Evolutionary conservation across 495 filamentous ascomycete genomes (phyloP).

Genomic region (Penicillium subrubescens): DNA sequence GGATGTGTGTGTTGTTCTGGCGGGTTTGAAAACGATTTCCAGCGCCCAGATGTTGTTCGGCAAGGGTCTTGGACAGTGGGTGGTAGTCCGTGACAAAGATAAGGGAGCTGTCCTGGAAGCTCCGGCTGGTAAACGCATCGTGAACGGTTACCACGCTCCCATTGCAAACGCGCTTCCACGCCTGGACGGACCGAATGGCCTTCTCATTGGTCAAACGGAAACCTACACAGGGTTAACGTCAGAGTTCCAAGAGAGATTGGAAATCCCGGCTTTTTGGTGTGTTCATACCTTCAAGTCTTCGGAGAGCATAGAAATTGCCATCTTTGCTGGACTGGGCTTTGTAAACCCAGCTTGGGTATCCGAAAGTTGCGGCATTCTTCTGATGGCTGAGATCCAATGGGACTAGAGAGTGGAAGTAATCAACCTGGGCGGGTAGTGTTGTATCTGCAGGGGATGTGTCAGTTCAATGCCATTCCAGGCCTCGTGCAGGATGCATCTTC

Average conservation of each 20-base stretch:
- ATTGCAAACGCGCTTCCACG: slow-evolving; percentile 87
- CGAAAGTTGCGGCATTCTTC: slow-evolving; percentile 75
- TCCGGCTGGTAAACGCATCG: slow-evolving; percentile 89
- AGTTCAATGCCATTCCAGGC: neutral
- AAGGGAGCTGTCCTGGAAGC: slow-evolving; percentile 92
- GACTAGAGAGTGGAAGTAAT: slow-evolving; percentile 87
- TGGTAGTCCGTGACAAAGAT: slow-evolving; percentile 94
- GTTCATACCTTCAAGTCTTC: slow-evolving; percentile 73
- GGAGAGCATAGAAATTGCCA: slow-evolving; percentile 79
- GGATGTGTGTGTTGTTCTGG: slow-evolving; percentile 53
- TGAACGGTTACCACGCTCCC: slow-evolving; percentile 84
- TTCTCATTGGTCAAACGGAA: slow-evolving; percentile 85
- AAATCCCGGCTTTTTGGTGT: neutral
- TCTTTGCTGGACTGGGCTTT: slow-evolving; percentile 90
- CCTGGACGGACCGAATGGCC: slow-evolving; percentile 79
- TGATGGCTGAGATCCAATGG: slow-evolving; percentile 82
- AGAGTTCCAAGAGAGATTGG: neutral
- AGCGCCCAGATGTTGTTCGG: slow-evolving; percentile 75
- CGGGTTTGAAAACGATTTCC: slow-evolving; percentile 55
- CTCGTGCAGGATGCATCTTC: neutral
- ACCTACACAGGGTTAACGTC: slow-evolving; percentile 40
- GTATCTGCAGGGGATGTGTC: slow-evolving; percentile 49
- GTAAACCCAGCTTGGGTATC: slow-evolving; percentile 89
- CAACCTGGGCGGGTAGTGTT: slow-evolving; percentile 70
- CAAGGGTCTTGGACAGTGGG: slow-evolving; percentile 85